Evolutionary conservation across 23 red algal species (phyloP).

Genomic region (Gracilaria caudata): DNA sequence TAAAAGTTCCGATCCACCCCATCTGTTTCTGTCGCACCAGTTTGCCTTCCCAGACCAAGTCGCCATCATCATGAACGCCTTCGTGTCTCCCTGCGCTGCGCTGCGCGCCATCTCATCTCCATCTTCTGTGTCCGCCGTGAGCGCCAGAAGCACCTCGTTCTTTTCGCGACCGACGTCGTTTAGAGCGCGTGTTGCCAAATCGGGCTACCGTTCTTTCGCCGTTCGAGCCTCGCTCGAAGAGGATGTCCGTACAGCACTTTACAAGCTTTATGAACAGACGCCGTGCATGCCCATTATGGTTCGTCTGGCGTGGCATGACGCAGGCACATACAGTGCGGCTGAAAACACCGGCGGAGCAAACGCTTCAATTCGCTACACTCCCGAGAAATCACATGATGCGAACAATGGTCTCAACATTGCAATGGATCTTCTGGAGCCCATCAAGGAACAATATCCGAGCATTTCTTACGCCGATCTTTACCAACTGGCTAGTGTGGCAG

Average conservation of each 20-base stretch:
- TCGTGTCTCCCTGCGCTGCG: not conserved
- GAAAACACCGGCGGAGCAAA: constrained; percentile 84
- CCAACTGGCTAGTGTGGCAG: constrained; percentile 81
- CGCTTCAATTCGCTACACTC: constrained; percentile 89
- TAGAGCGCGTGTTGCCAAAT: not conserved
- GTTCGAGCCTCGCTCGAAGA: constrained; percentile 32
- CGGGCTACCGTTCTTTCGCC: not conserved
- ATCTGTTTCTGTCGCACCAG: not conserved
- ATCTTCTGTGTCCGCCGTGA: not conserved
- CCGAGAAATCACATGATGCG: constrained; percentile 83
- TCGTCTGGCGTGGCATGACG: constrained; percentile 97
- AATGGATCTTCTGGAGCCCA: constrained; percentile 89
- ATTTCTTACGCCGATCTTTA: constrained; percentile 94
- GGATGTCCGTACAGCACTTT: constrained; percentile 49
- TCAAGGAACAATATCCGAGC: constrained; percentile 91
- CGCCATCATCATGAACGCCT: constrained; percentile 9
- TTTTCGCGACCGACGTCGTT: not conserved
- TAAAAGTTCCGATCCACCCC: too few relatives aligned
- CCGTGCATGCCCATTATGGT: constrained; percentile 98
- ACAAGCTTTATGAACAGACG: constrained; percentile 62
- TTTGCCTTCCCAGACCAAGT: not conserved
- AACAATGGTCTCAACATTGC: constrained; percentile 91
- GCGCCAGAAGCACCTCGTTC: not conserved
- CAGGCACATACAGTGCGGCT: constrained; percentile 78
- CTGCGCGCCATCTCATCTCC: not conserved